These are phyloP conservation scores for Dioscorea zingiberensis DNA, from an alignment of 106 monocot genomes.

Conservation along the genomic window DNA sequence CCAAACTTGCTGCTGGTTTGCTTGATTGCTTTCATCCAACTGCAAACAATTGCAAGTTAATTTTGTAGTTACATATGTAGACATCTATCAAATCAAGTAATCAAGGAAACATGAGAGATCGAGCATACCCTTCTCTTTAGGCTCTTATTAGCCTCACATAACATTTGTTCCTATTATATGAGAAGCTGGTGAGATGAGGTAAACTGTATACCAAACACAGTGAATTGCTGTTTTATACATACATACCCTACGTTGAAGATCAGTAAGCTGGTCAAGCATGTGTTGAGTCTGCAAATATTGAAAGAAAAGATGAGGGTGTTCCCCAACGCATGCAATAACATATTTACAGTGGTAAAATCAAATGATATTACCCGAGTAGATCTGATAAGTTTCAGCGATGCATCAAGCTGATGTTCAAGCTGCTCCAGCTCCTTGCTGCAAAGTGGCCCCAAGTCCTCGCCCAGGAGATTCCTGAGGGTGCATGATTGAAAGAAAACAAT, in stretches of 20 bases:
- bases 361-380: constrained; percentile 20
- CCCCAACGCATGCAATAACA: background rate
- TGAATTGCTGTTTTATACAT: no score
- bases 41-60: constrained; percentile 5
- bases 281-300: constrained; percentile 2
- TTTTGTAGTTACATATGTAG: no score
- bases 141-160: constrained; percentile 5
- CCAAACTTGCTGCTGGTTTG: constrained; percentile 14
- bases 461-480: constrained; percentile 25
- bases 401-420: constrained; percentile 34
- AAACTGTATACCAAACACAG: no score
- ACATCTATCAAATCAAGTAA: no score
- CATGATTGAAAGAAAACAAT: no score
- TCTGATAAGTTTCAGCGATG: constrained; percentile 27
- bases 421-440: constrained; percentile 30
- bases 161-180: constrained; percentile 3
- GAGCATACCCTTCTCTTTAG: constrained; percentile 16
- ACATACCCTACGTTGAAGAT: constrained; percentile 7
- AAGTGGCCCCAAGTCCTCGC: constrained; percentile 29
- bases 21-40: constrained; percentile 7
- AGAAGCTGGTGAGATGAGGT: background rate
- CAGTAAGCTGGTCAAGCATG: constrained; percentile 11
- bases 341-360: no score
- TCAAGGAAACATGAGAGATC: no score
- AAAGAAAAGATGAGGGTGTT: no score